Percentiles rank a stretch among this genome's conserved stretches.
These are phyloP conservation scores for Botryosphaeria dothidea DNA, from an alignment of 2,329 filamentous ascomycete species.

Conservation along the genomic window DNA sequence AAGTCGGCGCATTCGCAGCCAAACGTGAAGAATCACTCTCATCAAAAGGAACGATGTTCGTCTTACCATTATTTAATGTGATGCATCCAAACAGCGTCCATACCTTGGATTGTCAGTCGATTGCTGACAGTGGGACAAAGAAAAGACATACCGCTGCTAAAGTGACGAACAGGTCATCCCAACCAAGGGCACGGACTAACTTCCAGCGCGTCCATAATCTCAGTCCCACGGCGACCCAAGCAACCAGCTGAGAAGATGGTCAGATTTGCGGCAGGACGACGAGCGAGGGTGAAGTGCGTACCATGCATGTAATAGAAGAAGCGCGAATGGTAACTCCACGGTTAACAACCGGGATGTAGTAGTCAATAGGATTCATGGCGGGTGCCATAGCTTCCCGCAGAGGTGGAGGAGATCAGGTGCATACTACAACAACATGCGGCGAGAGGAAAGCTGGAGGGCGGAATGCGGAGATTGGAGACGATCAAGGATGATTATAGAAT, in stretches of 20 bases:
- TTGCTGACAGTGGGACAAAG: neutral
- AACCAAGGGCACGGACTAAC: slow-evolving; percentile 32
- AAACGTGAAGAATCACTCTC: neutral
- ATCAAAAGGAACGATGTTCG: neutral
- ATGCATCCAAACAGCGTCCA: slow-evolving; percentile 29
- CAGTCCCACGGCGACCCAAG: slow-evolving; percentile 29
- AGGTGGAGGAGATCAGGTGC: neutral
- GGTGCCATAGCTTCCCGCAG: slow-evolving; percentile 19
- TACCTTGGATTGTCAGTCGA: slow-evolving; percentile 21
- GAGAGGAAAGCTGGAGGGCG: neutral
- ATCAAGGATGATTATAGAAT: neutral
- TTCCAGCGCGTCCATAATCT: slow-evolving; percentile 33
- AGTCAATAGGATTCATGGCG: slow-evolving; percentile 4
- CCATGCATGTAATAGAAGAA: slow-evolving; percentile 3
- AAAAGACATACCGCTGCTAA: slow-evolving; percentile 27
- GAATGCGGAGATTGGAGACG: neutral
- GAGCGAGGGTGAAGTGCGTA: neutral
- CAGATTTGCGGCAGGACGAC: neutral
- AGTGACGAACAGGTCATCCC: slow-evolving; percentile 38
- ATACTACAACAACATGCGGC: slow-evolving; percentile 8
- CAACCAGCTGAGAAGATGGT: slow-evolving; percentile 25
- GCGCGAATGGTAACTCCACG: slow-evolving; percentile 6
- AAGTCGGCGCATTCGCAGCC: neutral
- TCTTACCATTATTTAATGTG: slow-evolving; percentile 35
- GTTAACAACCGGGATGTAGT: slow-evolving; percentile 13